A percentile compares a stretch with the other conserved stretches of the same genome.
Conservation (phyloP, 257 asterid genomes). For the Lithospermum erythrorhizon region DNA sequence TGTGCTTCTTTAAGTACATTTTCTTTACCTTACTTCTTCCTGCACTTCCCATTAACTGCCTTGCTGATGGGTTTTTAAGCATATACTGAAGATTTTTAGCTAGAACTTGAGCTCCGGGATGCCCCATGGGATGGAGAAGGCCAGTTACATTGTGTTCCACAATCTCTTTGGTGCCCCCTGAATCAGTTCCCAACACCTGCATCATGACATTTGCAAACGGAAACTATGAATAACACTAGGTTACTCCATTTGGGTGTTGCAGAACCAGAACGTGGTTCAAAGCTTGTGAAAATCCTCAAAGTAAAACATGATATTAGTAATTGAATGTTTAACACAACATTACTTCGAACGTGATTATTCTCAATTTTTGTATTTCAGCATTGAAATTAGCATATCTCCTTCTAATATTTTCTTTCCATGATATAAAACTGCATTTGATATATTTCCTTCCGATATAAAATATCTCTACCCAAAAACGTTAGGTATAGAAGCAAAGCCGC, state of each 20-base stretch:
- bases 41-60: constrained; percentile 62
- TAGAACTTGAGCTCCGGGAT: constrained; percentile 54
- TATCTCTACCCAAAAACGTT: not conserved
- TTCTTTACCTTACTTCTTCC: constrained; percentile 81
- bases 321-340: not conserved
- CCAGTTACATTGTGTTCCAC: constrained; percentile 77
- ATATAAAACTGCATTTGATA: too few species aligned
- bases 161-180: constrained; percentile 90
- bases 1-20: constrained; percentile 76
- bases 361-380: too few species aligned
- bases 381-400: too few species aligned
- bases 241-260: not conserved
- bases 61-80: constrained; percentile 43
- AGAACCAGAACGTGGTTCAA: not conserved
- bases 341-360: not conserved
- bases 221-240: not conserved
- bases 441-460: not conserved
- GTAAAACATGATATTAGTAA: too few species aligned
- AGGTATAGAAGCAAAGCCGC: not conserved
- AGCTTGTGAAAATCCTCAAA: not conserved
- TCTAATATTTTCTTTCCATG: too few species aligned
- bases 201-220: constrained; percentile 5
- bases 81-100: constrained; percentile 55
- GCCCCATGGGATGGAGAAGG: constrained; percentile 84
- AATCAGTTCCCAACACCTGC: constrained; percentile 87